phyloP scores from a whole-genome alignment of 805 yeast species.

The Myxozyma nipponensis region DNA sequence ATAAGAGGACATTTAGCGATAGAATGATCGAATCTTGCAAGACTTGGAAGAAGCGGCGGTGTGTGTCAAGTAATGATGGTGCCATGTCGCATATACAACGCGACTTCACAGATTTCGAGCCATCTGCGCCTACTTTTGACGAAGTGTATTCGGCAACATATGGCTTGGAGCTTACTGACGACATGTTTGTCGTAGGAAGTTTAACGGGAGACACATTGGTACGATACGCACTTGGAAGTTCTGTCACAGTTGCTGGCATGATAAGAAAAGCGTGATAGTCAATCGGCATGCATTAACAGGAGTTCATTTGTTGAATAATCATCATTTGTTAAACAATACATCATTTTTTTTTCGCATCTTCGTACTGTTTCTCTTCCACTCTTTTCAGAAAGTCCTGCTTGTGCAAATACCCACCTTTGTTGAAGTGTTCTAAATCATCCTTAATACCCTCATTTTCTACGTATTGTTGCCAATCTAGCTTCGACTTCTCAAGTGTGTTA shows the following conservation, averaged over 20 bases:
- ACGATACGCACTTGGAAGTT: conserved; percentile 33
- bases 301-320: background rate
- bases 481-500: conserved; percentile 86
- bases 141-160: conserved; percentile 14
- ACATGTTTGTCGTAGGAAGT: conserved; percentile 34
- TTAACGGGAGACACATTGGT: conserved; percentile 36
- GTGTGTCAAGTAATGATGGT: background rate
- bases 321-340: background rate
- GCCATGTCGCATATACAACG: background rate
- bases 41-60: background rate
- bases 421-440: conserved; percentile 75
- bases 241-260: conserved; percentile 31
- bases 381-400: conserved; percentile 84
- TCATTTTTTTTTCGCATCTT: conserved; percentile 36
- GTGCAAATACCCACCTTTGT: conserved; percentile 87
- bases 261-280: conserved; percentile 1
- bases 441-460: conserved; percentile 81
- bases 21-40: conserved; percentile 9
- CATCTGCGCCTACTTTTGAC: background rate
- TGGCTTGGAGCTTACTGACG: conserved; percentile 25
- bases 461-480: conserved; percentile 92
- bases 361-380: conserved; percentile 59
- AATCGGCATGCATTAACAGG: no score
- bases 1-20: conserved; percentile 9
- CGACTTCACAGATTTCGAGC: background rate